Conservation (phyloP, 805 yeast species). For the Priceomyces carsonii region DNA sequence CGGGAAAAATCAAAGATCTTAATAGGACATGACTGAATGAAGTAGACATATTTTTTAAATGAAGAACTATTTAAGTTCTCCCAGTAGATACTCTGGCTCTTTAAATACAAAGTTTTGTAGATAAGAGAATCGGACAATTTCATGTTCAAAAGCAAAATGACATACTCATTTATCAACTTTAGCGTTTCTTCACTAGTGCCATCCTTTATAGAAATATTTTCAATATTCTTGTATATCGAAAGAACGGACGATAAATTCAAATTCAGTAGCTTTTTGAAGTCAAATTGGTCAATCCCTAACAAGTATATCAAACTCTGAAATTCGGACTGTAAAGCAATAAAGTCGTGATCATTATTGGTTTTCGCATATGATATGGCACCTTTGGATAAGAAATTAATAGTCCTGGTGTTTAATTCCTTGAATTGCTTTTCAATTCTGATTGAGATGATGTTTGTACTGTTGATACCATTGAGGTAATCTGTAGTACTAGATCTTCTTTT, state of each 20-base stretch:
- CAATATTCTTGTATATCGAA: conserved; percentile 10
- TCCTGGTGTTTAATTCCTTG: conserved; percentile 14
- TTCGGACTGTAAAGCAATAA: conserved; percentile 15
- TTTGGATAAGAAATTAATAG: conserved; percentile 22
- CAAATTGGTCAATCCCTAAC: conserved; percentile 20
- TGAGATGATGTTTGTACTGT: conserved; percentile 33
- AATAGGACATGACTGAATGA: conserved; percentile 36
- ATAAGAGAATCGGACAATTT: conserved; percentile 34
- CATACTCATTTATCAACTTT: conserved; percentile 24
- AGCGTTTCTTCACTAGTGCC: conserved; percentile 1
- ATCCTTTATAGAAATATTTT: conserved; percentile 2
- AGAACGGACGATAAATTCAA: conserved; percentile 11
- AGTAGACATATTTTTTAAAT: conserved; percentile 27
- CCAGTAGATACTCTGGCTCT: conserved; percentile 39
- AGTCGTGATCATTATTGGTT: conserved; percentile 6
- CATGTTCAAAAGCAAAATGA: conserved; percentile 21
- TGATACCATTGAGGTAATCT: conserved; percentile 16
- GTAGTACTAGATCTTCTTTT: conserved; percentile 9
- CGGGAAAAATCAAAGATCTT: conserved; percentile 18
- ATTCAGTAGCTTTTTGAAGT: conserved; percentile 11
- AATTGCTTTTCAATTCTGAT: conserved; percentile 22
- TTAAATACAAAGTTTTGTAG: conserved; percentile 31
- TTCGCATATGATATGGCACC: conserved; percentile 12
- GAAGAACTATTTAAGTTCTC: conserved; percentile 24
- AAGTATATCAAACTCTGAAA: conserved; percentile 25